Evolutionary conservation across 202 grass and related monocot genomes (phyloP), one percentile per base, ranked within the genome.

Genomic region (Setaria italica): DNA sequence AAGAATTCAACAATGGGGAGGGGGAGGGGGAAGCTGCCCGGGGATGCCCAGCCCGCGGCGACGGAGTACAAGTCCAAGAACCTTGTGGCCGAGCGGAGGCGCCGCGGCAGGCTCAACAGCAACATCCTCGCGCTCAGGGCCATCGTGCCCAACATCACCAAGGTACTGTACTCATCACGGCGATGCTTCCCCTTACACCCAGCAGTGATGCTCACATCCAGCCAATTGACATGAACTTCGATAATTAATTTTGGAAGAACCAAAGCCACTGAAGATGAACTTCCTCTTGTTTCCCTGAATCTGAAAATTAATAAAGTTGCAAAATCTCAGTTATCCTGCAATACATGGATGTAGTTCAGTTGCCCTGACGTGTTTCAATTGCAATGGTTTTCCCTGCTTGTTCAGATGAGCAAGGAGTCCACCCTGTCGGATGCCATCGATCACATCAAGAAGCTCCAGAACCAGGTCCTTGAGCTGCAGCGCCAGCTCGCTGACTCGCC

Each of bases 381-480:
- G 39, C 53, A 16, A 53, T 64, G 54, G 17, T 47, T 47, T 17
- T 50, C 8, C 9, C 1, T 75, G 49, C 1, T 81, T 47, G 16
- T 82, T 15, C 80, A 97, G 95, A 94, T 97, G 95, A 94, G 92
- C 79, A 97, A 94, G 85, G 95, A 94, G 47, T 89, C 89, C 33
- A 93, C 95, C 15, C 78, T 97, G 67, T 65, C 86, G 0, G 95
- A 94, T 41, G 95, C 95, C 2, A 97, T 97, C 32, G 89, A 92
- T n/a, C 80, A 90, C 59, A 97, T 97, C 82, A 89, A 91, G 79
- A 86, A 91, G 53, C 88, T 97, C 48, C 90, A 94, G 80, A 94
- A 93, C 58, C 70, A 94, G 76, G 87, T 90, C 42, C 78, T 78
- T 29, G 90, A 97, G 20, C 91, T 97, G 82, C 90, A 97, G 87